Evolutionary conservation across 495 filamentous ascomycete genomes (phyloP).

Genomic region (Tuber microsphaerosporum): DNA sequence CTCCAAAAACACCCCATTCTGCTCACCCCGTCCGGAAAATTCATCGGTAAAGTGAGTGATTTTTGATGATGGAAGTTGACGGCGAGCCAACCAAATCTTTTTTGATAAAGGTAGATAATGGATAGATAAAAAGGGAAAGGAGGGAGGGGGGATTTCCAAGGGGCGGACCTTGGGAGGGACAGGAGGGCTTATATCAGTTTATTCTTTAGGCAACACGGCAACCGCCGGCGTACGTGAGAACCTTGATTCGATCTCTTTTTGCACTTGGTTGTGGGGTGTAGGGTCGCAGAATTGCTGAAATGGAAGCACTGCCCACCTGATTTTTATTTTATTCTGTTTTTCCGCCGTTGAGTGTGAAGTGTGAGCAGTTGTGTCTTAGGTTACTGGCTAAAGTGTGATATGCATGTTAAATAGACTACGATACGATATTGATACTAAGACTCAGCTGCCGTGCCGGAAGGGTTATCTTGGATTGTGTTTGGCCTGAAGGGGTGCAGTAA

Average conservation of each 20-base stretch:
- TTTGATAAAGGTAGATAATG: not conserved
- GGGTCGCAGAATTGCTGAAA: not conserved
- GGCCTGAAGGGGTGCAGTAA: not conserved
- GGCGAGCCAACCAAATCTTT: not conserved
- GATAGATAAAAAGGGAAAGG: not conserved
- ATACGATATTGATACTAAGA: not conserved
- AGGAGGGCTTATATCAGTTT: not conserved
- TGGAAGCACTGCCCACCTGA: not conserved
- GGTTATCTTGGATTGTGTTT: not conserved
- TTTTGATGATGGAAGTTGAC: not conserved
- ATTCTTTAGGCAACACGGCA: not conserved
- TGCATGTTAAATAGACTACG: not conserved
- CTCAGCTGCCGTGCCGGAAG: not conserved
- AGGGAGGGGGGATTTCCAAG: not conserved
- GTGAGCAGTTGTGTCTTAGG: not conserved
- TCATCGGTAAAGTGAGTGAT: not conserved
- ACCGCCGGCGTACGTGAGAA: not conserved
- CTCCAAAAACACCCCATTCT: not conserved
- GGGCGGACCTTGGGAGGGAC: not conserved
- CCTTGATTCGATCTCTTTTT: not conserved
- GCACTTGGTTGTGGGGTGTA: not conserved
- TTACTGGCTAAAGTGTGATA: not conserved
- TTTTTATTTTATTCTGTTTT: not conserved
- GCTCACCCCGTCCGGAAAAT: not conserved
- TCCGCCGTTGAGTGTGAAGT: not conserved